Evolutionary conservation across 2,329 filamentous ascomycete species (phyloP), one percentile per base, ranked within the genome.

Genomic region (Paracorniculantispora psalliotae): DNA sequence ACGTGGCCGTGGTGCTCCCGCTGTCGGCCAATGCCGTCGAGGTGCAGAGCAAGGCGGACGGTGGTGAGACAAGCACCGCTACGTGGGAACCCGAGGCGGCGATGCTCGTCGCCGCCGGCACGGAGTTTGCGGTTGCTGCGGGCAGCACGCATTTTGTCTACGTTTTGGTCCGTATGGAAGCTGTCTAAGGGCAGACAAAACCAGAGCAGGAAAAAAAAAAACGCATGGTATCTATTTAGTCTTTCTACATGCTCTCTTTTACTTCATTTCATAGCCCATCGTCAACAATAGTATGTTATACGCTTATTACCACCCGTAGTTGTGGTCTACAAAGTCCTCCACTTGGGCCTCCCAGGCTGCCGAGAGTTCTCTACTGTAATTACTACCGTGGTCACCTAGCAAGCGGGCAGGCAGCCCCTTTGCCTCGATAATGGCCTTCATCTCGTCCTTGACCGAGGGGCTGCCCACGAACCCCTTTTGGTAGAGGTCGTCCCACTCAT

Each of bases 141-240:
- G 53, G 53, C 39, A 56, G 53, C 15, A 26, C 43, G 30, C 53
- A 56, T 21, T 47, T 56, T 19, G 53, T 56, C 41, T 56, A 48
- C 43, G 43, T 56, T 13, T 25, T 56, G 43, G 28, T 56, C 15
- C 1, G 53, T 21, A 44, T 39, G 39, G 17, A 47, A 35, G 15
- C 41, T 23, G 19, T n/a, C 4, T 3, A 26, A 25, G 25, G 8
- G 17, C 21, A 26, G 10, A 15, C 12, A 13, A 13, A 25, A 25
- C 15, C 4, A 15, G 50, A 30, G 17, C 10, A 5, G n/a, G 4
- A n/a, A 41, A 13, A 17, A 12, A 13, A 47, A 17, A 26, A 28
- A 15, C 15, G 13, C n/a, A n/a, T n/a, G n/a, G 41, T 10, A 44
- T 44, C 41, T 44, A 44, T 21, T 21, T 44, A n/a, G 13, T 21